Base-by-base conservation (phyloP, 352 stramenopile genomes). In the Pythium vanterpoolii region DNA sequence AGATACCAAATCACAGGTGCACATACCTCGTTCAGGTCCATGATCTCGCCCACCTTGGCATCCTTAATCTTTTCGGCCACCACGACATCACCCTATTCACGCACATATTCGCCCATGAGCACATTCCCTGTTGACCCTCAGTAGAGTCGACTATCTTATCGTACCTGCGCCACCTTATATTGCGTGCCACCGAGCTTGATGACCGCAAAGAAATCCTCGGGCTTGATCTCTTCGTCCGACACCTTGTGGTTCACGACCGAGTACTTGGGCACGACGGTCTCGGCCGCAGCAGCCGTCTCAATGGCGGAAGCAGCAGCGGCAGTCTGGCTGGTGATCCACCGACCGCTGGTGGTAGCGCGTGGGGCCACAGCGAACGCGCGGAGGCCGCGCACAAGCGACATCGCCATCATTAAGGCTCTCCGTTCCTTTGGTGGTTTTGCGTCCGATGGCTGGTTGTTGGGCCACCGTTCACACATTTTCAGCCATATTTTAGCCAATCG, bases 31-130 rank as follows among this genome's bases (percentile, higher is more conserved):
- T 93, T 60, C 19, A 95, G 64, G 51, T 91, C 79, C 74, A 93
- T 72, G 64, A 90, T 87, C 71, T 90, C 77, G 56, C 85, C 85
- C 27, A 95, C 85, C 66, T 95, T 90, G 60, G 85, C 85, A 52
- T 87, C 43, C 63, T 91, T 89, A 64, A 95, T 83, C 76, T 95
- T 95, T 62, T 95, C 85, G 5, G 83, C 67, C 34, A 93, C 74
- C 26, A 95, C 81, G 38, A 93, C 77, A 57, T 95, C 85, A 47
- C 85, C 85, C 76, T 83, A 30, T 28, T 26, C 33, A 51, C 34
- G 8, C 18, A 28, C 13, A 8, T 11, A 28, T 21, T 26, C 8
- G 24, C 44, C 40, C 14, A 47, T 46, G n/a, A 57, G 34, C 48
- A 64, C 33, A 31, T 30, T 24, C 9, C 21, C 6, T n/a, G 30